Evolutionary conservation across 208 protist species (phyloP), one percentile per base, ranked within the genome.

Genomic region (Leishmania turanica): DNA sequence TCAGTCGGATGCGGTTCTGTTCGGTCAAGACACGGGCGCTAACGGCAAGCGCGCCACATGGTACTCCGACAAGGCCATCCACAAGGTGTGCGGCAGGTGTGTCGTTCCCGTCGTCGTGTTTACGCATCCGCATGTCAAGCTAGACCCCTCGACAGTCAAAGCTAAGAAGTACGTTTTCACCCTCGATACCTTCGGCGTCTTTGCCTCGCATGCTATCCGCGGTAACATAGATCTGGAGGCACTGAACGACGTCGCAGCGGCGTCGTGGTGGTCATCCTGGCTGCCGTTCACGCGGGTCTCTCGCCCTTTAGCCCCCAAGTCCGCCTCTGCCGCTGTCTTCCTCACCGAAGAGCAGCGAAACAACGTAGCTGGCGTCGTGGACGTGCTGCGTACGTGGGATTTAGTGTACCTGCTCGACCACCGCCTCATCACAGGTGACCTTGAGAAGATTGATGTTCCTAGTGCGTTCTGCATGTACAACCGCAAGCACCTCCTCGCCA

Each of bases 91-190:
- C 70, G 94, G 94, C 37, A 77, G 84, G 66, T 89, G 90, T 69
- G 82, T 97, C 45, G 74, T 97, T 37, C 93, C 95, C 31, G 86
- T 96, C 1, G 92, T 98, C n/a, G 93, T 98, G 64, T 98, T 98
- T 82, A 96, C 95, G 5, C 88, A 95, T 81, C 87, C 86, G 34
- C 47, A 75, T 2, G 93, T 95, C 47, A 86, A 87, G 64, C 88
- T 98, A 8, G 93, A 96, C 64, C 95, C 95, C 13, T 84, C 78
- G 45, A 95, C 92, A 17, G 87, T 98, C 34, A 86, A 88, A 54
- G 66, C 66, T 40, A 94, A 94, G 76, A 82, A 89, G 73, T 82
- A 90, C 79, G 91, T 98, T 11, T 98, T 96, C 83, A 95, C 91
- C 13, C 81, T 96, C 51, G 73, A 84, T 0, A 81, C 85, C 17